Base-by-base conservation (phyloP, 345 rosid genomes). In the Salix exigua region DNA sequence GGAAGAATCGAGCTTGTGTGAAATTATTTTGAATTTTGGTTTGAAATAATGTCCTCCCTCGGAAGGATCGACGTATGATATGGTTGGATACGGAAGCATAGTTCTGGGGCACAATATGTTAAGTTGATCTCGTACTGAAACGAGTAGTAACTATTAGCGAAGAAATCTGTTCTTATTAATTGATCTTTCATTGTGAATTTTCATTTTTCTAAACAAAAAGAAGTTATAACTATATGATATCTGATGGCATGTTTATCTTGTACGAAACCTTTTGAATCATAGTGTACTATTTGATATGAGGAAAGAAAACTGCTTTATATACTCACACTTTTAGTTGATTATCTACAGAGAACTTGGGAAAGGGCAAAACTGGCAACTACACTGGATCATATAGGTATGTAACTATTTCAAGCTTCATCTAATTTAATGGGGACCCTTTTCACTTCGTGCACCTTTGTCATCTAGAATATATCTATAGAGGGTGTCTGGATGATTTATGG, bases 331-430 rank as follows among this genome's bases (percentile, higher is more conserved):
- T 70, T 82, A 2, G 28, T 75, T 83, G 73, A 61, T 80, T 4
- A 65, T 44, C 18, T 72, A 76, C 91, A 94, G 99, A 94, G 99
- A 83, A 94, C 98, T 38, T 94, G 99, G 98, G 98, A 96, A 86
- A 91, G 93, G 85, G 91, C 98, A 44, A 96, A 88, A 73, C 73
- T 96, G 79, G 98, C 99, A 48, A 74, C 89, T 64, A 88, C 93
- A n/a, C 85, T 96, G 83, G 97, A 96, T 86, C 93, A 86, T 70
- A 74, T 96, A 76, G 94, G 98, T 93, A 92, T 58, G 80, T 77
- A 16, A 17, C 18, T 4, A 30, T 23, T 33, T 58, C 61, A 9
- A 46, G 55, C 63, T 61, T 69, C 51, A 46, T 21, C 38, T 33
- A 31, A 7, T 26, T 61, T 19, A 38, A 68, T 25, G 72, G 71